Base-by-base conservation (phyloP, 805 yeast species). In the Candida vaughaniae region DNA sequence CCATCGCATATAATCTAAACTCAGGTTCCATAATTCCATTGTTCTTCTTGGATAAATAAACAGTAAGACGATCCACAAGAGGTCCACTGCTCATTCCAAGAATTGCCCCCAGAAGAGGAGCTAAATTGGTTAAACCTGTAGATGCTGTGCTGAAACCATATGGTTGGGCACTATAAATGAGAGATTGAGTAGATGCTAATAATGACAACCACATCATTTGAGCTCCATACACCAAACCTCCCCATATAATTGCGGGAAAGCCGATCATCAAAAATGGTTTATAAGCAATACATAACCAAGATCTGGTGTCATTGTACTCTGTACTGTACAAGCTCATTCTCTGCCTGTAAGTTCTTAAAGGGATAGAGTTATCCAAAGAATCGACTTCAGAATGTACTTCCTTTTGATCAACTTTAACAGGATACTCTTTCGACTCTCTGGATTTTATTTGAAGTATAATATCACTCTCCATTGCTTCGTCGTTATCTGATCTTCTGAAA, bases 131-230 rank as follows among this genome's bases (percentile, higher is more conserved):
- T 38, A 66, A 57, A 5, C 78, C 78, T 12, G 65, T 62, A 6
- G 52, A 48, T 22, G 62, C 48, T 0, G 70, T 45, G 12, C 60
- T 37, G 42, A 69, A 71, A 43, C 60, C 55, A 46, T 72, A 73
- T 3, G 74, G 73, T 2, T 52, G 54, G 4, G 46, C 48, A 3
- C 61, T 35, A 40, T 58, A 69, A 16, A 71, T 53, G 32, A 55
- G 58, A 1, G 74, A 58, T 46, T 71, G 74, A 2, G 78, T 69
- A 28, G 66, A 63, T 12, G 64, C 60, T 33, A 71, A 51, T 29
- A 73, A 54, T 1, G 75, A 62, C n/a, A 70, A 52, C 75, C 76
- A 71, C 75, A 70, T 67, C 59, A 71, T 69, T 45, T 69, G 75
- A 12, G 70, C 64, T 6, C 76, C 77, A 42, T 72, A 71, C 12